Conservation (phyloP, 768 basidiomycete genomes). For the Stropharia rugosoannulata region DNA sequence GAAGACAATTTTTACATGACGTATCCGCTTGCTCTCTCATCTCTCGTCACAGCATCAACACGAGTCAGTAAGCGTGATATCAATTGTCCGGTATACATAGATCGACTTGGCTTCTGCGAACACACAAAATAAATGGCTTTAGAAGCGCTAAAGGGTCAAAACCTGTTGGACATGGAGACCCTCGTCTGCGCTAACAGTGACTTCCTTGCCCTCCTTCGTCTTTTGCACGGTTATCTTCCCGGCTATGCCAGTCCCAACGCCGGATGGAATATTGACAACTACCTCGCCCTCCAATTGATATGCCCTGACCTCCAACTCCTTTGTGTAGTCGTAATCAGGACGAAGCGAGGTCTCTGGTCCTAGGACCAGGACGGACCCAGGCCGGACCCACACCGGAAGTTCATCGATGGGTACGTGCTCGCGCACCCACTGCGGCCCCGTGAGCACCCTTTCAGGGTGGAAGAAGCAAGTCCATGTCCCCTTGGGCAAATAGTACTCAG, state of each 20-base stretch:
- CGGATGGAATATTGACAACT: slow-evolving; percentile 40
- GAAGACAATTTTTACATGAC: too few species aligned
- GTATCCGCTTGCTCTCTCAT: too few species aligned
- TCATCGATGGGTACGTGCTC: slow-evolving; percentile 62
- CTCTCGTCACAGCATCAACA: not conserved
- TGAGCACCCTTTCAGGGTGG: slow-evolving; percentile 48
- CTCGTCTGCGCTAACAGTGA: slow-evolving; percentile 10
- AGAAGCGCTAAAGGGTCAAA: slow-evolving; percentile 1
- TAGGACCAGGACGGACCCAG: slow-evolving; percentile 55
- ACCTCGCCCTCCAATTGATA: slow-evolving; percentile 52
- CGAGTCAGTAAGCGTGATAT: too few species aligned
- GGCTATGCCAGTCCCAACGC: slow-evolving; percentile 38
- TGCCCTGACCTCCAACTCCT: slow-evolving; percentile 47
- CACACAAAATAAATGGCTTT: too few species aligned
- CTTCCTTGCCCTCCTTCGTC: not conserved
- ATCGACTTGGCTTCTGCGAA: too few species aligned
- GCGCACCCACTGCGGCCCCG: slow-evolving; percentile 63
- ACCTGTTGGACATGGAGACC: slow-evolving; percentile 6
- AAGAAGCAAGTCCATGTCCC: slow-evolving; percentile 64
- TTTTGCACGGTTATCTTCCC: slow-evolving; percentile 36
- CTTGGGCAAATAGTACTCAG: slow-evolving; percentile 59
- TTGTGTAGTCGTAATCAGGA: slow-evolving; percentile 62
- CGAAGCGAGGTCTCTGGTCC: slow-evolving; percentile 49
- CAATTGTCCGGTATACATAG: too few species aligned
- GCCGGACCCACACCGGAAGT: slow-evolving; percentile 67